Evolutionary conservation across 352 stramenopile genomes (phyloP).

Genomic region (Globisporangium echinulatum): DNA sequence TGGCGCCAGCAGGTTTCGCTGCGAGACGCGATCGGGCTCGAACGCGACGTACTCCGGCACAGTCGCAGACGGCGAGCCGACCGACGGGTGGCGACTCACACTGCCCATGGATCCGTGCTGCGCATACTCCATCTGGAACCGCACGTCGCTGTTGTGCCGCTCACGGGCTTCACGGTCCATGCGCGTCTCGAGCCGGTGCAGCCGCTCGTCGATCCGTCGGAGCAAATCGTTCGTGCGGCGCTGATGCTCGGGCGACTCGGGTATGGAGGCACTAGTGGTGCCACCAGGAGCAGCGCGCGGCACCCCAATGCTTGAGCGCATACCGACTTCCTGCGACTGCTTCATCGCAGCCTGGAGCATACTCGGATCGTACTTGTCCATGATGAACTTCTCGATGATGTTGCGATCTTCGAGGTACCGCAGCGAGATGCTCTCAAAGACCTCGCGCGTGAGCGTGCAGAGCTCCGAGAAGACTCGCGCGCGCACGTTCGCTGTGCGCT

Average conservation of each 20-base stretch:
- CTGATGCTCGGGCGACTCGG: conserved; percentile 6
- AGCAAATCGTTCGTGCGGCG: conserved; percentile 31
- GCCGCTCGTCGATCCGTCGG: conserved; percentile 39
- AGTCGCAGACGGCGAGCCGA: background rate
- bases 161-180: conserved; percentile 42
- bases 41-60: conserved; percentile 28
- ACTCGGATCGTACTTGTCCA: conserved; percentile 73
- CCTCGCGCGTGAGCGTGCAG: conserved; percentile 62
- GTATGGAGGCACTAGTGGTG: background rate
- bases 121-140: conserved; percentile 21
- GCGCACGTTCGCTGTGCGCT: conserved; percentile 72
- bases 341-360: conserved; percentile 76
- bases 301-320: conserved; percentile 20
- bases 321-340: conserved; percentile 61
- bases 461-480: conserved; percentile 69
- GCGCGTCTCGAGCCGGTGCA: conserved; percentile 39
- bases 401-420: conserved; percentile 71
- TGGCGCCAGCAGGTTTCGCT: conserved; percentile 36
- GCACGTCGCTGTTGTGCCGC: conserved; percentile 43
- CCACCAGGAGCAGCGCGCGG: conserved; percentile 4
- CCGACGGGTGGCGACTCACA: conserved; percentile 5
- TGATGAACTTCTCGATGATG: conserved; percentile 84
- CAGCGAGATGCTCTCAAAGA: conserved; percentile 71
- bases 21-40: conserved; percentile 59
- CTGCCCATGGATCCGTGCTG: conserved; percentile 4